Evolutionary conservation across 2,329 filamentous ascomycete species (phyloP).

Genomic region (Sarocladium kiliense): DNA sequence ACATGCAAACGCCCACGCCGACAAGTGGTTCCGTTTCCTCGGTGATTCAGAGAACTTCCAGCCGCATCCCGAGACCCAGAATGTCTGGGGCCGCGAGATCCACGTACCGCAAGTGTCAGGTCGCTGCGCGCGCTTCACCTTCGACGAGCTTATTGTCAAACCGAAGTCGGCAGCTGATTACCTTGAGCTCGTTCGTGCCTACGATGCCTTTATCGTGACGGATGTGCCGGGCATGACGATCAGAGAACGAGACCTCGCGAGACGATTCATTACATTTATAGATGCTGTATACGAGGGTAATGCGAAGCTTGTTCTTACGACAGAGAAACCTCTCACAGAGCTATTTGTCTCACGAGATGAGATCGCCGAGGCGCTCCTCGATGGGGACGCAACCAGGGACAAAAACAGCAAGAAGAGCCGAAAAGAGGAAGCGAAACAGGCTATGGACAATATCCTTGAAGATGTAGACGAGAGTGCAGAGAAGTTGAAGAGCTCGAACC

Average conservation of each 20-base stretch:
- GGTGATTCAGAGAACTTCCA: slow-evolving; percentile 73
- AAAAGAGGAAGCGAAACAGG: slow-evolving; percentile 51
- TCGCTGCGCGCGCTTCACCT: slow-evolving; percentile 83
- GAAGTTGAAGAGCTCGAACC: slow-evolving; percentile 75
- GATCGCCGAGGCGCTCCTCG: slow-evolving; percentile 52
- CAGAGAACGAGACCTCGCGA: slow-evolving; percentile 76
- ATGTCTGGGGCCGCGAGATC: slow-evolving; percentile 90
- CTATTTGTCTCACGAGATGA: slow-evolving; percentile 77
- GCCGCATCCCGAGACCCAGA: slow-evolving; percentile 73
- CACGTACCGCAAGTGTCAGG: slow-evolving; percentile 83
- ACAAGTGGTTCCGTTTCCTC: slow-evolving; percentile 94
- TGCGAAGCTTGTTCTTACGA: slow-evolving; percentile 93
- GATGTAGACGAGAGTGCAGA: slow-evolving; percentile 81
- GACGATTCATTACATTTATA: slow-evolving; percentile 95
- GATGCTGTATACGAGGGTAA: slow-evolving; percentile 91
- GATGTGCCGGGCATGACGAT: slow-evolving; percentile 90
- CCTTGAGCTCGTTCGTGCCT: slow-evolving; percentile 81
- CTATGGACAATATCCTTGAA: slow-evolving; percentile 78
- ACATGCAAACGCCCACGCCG: slow-evolving; percentile 72
- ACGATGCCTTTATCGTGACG: slow-evolving; percentile 88
- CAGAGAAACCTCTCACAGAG: slow-evolving; percentile 75
- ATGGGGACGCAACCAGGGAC: slow-evolving; percentile 35
- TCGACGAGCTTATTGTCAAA: slow-evolving; percentile 82
- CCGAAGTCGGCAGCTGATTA: slow-evolving; percentile 94
- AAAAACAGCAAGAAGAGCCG: slow-evolving; percentile 2